Evolutionary conservation across 371 early-diverging fungal species (phyloP).

Genomic region (Mortierella polycephala): DNA sequence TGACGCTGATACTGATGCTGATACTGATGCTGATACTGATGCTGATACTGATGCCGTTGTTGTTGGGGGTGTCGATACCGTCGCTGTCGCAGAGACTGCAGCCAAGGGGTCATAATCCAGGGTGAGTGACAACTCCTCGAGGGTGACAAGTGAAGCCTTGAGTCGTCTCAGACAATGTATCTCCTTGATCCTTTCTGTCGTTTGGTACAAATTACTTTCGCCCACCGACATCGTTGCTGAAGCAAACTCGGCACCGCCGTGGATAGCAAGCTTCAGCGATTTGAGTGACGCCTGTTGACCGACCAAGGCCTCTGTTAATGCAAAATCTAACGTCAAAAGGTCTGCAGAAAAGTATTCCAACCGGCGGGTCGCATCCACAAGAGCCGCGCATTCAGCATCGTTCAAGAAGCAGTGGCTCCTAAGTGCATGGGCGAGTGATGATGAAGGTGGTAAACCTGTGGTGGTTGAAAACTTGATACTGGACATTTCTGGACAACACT

Average conservation of each 20-base stretch:
- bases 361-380: conserved; percentile 17
- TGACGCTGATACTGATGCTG: background rate
- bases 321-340: conserved; percentile 17
- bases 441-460: conserved; percentile 1
- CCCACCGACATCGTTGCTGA: background rate
- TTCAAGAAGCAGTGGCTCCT: conserved; percentile 17
- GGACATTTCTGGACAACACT: conserved; percentile 37
- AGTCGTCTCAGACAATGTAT: conserved; percentile 24
- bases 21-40: background rate
- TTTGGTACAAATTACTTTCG: no score
- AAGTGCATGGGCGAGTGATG: background rate
- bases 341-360: conserved; percentile 35
- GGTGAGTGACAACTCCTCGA: conserved; percentile 18
- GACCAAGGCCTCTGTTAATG: conserved; percentile 28
- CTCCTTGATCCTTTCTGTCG: conserved; percentile 21
- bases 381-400: conserved; percentile 17
- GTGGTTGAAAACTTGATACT: conserved; percentile 26
- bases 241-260: conserved; percentile 1
- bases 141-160: conserved; percentile 16
- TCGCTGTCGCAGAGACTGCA: background rate
- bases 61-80: background rate
- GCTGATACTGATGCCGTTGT: background rate
- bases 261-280: conserved; percentile 10
- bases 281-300: conserved; percentile 9
- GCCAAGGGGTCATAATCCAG: conserved; percentile 13